Base-by-base conservation (phyloP, 2,329 filamentous ascomycete genomes). In the Canariomyces notabilis region DNA sequence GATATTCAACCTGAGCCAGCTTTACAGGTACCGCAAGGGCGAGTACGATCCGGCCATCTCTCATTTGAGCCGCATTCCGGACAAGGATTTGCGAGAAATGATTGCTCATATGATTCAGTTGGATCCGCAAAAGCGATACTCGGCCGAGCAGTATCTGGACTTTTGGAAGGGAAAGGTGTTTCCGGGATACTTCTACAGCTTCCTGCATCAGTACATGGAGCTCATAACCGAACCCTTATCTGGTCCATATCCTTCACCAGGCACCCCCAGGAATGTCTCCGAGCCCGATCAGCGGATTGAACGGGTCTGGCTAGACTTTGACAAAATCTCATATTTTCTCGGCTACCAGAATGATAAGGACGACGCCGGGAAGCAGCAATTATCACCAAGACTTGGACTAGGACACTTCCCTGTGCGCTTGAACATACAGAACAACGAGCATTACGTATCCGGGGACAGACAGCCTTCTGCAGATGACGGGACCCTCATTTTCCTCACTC, bases 201-300 rank as follows among this genome's bases (percentile, higher is more conserved):
- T 98, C 62, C 74, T 98, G 23, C 93, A 98, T 63, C 90, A 96
- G 59, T 95, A 98, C 62, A 96, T 98, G 89, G 87, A 88, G 56
- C 78, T 95, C 44, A 87, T 98, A 52, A 97, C 93, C 4, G 89
- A 97, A 62, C 86, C 90, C 0, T 87, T 85, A 0, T 87, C 88
- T 1, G 89, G 88, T 1, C 83, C 85, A 54, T 82, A 79, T 42
- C 78, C 83, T 9, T 76, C 88, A 34, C 83, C 84, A 8, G 79
- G 85, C 1, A 75, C 80, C 9, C 69, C 75, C 3, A 81, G 79
- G 53, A 94, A 90, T 59, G 73, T 90, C 42, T 86, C 86, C 50
- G 89, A 96, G 64, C 83, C 89, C 1, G 93, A 98, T 64, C 89
- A 96, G 55, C 81, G 93, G 34, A 97, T 98, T 59, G 89, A 97